A percentile compares a stretch with the other conserved stretches of the same genome.
phyloP scores from a whole-genome alignment of 2,329 filamentous ascomycete genomes.

The Westerdykella ornata region DNA sequence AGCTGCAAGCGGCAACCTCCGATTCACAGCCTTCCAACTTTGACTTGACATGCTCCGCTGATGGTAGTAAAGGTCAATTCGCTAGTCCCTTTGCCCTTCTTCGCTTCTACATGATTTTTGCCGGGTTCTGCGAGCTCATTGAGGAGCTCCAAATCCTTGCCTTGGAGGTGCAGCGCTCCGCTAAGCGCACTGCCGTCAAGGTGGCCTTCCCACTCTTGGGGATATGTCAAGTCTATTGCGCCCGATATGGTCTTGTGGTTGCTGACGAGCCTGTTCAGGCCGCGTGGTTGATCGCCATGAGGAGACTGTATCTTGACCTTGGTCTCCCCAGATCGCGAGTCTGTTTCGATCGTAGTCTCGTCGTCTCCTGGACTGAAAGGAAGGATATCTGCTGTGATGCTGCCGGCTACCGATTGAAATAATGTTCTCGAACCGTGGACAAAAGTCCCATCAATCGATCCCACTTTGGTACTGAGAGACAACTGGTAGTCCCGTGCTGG shows the following conservation, averaged over 20 bases:
- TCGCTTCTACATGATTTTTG: constrained; percentile 33
- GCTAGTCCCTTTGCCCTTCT: constrained; percentile 35
- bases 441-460: constrained; percentile 35
- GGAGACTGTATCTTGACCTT: constrained; percentile 29
- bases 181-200: constrained; percentile 34
- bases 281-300: constrained; percentile 19
- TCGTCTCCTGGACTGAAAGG: constrained; percentile 30
- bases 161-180: constrained; percentile 36
- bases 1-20: background rate
- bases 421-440: constrained; percentile 38
- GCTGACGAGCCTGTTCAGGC: constrained; percentile 26
- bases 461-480: constrained; percentile 34
- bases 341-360: constrained; percentile 28
- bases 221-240: constrained; percentile 35
- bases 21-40: constrained; percentile 25
- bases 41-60: constrained; percentile 29
- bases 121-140: constrained; percentile 15
- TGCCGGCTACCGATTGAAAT: constrained; percentile 35
- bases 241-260: constrained; percentile 35
- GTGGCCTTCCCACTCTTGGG: constrained; percentile 39
- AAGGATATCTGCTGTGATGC: constrained; percentile 33
- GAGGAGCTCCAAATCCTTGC: constrained; percentile 33
- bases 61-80: constrained; percentile 30
- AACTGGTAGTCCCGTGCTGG: constrained; percentile 40
- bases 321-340: constrained; percentile 32